phyloP scores from a whole-genome alignment of 2,329 filamentous ascomycete species.

The Amesomyces nigricolor region DNA sequence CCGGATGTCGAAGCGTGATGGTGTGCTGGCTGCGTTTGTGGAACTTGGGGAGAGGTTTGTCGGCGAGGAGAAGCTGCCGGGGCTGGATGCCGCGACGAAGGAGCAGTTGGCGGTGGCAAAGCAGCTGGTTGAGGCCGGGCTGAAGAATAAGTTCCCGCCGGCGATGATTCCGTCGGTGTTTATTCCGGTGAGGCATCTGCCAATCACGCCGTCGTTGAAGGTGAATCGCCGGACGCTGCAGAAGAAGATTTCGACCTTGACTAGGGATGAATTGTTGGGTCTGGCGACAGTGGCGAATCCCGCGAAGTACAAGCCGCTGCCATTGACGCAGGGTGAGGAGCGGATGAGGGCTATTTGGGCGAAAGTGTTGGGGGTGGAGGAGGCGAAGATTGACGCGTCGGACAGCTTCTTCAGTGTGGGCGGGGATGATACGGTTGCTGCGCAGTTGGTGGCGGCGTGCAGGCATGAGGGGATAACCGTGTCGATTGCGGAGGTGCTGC shows the following conservation, averaged over 20 bases:
- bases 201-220: constrained; percentile 46
- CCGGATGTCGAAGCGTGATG: constrained; percentile 32
- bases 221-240: constrained; percentile 45
- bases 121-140: constrained; percentile 38
- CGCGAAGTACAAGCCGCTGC: constrained; percentile 40
- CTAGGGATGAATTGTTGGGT: constrained; percentile 39
- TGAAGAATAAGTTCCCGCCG: constrained; percentile 36
- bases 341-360: constrained; percentile 46
- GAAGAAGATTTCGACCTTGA: constrained; percentile 39
- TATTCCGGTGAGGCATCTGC: constrained; percentile 44
- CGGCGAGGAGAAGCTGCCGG: constrained; percentile 35
- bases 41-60: constrained; percentile 40
- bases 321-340: constrained; percentile 43
- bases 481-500: constrained; percentile 39
- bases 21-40: constrained; percentile 44
- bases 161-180: constrained; percentile 45
- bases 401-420: constrained; percentile 44
- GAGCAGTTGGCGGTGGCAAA: constrained; percentile 41
- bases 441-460: constrained; percentile 40
- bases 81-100: constrained; percentile 36
- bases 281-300: constrained; percentile 37
- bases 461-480: constrained; percentile 39
- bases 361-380: constrained; percentile 35
- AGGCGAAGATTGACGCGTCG: constrained; percentile 36
- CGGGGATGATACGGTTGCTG: constrained; percentile 42